These are phyloP conservation scores for Cryptococcus sp. DNA, from an alignment of 1,284 basidiomycete genomes.

Conservation along the genomic window DNA sequence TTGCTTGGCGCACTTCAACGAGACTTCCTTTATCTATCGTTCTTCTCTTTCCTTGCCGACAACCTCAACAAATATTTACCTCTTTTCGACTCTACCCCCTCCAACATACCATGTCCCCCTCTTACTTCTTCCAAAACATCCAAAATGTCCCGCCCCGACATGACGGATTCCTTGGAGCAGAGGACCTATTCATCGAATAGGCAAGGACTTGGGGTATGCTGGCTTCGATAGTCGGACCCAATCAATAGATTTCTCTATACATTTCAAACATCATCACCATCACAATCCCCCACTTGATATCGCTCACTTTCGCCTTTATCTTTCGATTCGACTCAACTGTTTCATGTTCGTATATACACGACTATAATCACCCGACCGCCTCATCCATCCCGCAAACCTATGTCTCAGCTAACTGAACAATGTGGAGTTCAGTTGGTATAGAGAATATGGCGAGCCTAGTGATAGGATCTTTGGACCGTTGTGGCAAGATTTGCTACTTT, in stretches of 20 bases:
- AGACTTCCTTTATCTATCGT: slow-evolving; percentile 1
- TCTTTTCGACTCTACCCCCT: slow-evolving; percentile 34
- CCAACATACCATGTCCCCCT: slow-evolving; percentile 34
- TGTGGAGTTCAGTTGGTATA: slow-evolving; percentile 4
- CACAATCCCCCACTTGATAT: background rate
- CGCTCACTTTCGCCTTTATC: slow-evolving; percentile 8
- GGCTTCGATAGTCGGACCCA: slow-evolving; percentile 42
- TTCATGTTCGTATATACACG: background rate
- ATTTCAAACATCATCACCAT: too few relatives aligned
- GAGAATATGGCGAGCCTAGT: slow-evolving; percentile 39
- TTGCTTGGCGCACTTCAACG: slow-evolving; percentile 38
- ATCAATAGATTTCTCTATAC: too few relatives aligned
- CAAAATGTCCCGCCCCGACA: slow-evolving; percentile 47
- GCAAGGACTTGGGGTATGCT: slow-evolving; percentile 43
- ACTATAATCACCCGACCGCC: slow-evolving; percentile 37
- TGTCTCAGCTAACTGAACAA: background rate
- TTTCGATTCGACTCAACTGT: background rate
- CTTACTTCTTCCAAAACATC: slow-evolving; percentile 18
- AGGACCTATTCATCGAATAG: slow-evolving; percentile 40
- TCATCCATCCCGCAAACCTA: slow-evolving; percentile 49
- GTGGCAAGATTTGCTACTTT: slow-evolving; percentile 7
- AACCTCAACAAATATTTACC: slow-evolving; percentile 9
- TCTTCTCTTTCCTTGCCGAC: slow-evolving; percentile 3
- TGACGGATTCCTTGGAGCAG: slow-evolving; percentile 20
- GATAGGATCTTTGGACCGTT: slow-evolving; percentile 50